Percentiles rank a stretch among this genome's conserved stretches.
These are phyloP conservation scores for Saccharomycopsis fodiens DNA, from an alignment of 805 yeast genomes.

Conservation along the genomic window DNA sequence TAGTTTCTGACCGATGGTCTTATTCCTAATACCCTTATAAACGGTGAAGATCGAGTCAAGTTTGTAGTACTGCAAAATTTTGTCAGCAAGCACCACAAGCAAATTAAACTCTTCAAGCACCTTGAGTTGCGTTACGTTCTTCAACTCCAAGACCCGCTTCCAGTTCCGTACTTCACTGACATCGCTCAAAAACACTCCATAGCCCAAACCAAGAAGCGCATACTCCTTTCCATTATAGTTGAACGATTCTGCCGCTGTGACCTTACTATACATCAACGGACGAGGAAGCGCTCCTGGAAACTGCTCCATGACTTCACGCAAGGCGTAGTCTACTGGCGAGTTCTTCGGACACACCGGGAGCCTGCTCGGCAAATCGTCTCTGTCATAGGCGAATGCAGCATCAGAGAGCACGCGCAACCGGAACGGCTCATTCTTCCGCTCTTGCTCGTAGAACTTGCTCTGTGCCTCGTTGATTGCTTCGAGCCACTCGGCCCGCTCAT, in stretches of 20 bases:
- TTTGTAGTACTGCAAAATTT: slow-evolving; percentile 52
- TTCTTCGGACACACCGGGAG: slow-evolving; percentile 45
- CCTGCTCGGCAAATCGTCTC: slow-evolving; percentile 39
- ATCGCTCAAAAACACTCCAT: slow-evolving; percentile 53
- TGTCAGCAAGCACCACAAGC: slow-evolving; percentile 51
- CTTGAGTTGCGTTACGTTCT: slow-evolving; percentile 50
- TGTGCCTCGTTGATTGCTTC: slow-evolving; percentile 42
- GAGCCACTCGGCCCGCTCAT: slow-evolving; percentile 56
- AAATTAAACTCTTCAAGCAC: slow-evolving; percentile 50
- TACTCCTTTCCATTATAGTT: slow-evolving; percentile 39
- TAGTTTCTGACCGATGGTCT: slow-evolving; percentile 38
- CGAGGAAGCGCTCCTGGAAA: slow-evolving; percentile 22
- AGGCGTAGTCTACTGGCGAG: slow-evolving; percentile 43
- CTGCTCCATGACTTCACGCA: slow-evolving; percentile 28
- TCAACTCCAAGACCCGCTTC: slow-evolving; percentile 48
- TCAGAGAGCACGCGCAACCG: slow-evolving; percentile 45
- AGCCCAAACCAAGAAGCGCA: slow-evolving; percentile 49
- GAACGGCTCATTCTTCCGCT: slow-evolving; percentile 45
- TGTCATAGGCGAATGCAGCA: slow-evolving; percentile 58
- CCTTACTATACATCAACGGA: slow-evolving; percentile 24
- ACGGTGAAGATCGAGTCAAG: slow-evolving; percentile 56
- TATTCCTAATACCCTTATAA: slow-evolving; percentile 37
- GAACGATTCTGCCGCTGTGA: slow-evolving; percentile 27
- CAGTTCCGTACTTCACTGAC: slow-evolving; percentile 31
- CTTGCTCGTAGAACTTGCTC: slow-evolving; percentile 30